These are phyloP conservation scores for Fusarium sp. DNA, from an alignment of 2,329 filamentous ascomycete genomes.

Conservation along the genomic window DNA sequence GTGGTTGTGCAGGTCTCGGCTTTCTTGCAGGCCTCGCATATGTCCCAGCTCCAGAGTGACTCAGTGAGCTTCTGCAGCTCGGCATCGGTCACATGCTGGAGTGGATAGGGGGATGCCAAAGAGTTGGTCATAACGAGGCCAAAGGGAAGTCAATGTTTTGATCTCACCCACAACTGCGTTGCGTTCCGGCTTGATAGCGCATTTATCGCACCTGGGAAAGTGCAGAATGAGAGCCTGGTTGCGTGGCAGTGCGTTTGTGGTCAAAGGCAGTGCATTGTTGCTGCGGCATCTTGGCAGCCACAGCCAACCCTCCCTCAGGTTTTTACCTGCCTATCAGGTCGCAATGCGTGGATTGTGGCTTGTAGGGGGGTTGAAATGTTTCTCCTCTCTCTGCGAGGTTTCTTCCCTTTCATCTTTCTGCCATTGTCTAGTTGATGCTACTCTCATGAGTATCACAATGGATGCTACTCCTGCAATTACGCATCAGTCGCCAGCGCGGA, in stretches of 20 bases:
- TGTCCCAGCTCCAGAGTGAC: not conserved
- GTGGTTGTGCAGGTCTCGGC: not conserved
- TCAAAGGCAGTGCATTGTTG: not conserved
- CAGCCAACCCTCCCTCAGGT: too few relatives aligned
- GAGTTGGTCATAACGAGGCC: not conserved
- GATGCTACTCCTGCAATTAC: not conserved
- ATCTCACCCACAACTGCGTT: not conserved
- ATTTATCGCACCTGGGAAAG: not conserved
- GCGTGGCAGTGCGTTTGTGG: not conserved
- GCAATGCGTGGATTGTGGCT: not conserved
- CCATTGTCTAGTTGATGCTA: not conserved
- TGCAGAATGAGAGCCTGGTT: not conserved
- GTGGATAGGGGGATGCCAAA: not conserved
- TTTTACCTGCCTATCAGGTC: not conserved
- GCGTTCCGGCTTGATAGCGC: too few relatives aligned
- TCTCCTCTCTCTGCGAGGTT: not conserved
- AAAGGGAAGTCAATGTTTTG: accelerated
- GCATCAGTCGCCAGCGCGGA: not conserved
- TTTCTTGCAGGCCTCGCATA: not conserved
- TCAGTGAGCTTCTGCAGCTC: not conserved
- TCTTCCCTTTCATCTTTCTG: not conserved
- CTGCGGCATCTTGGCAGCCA: too few relatives aligned
- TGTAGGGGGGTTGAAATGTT: not conserved
- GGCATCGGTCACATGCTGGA: not conserved
- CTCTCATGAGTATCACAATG: not conserved